Conservation (phyloP, 176 grass and related monocot genomes). For the Panicum miliaceum region DNA sequence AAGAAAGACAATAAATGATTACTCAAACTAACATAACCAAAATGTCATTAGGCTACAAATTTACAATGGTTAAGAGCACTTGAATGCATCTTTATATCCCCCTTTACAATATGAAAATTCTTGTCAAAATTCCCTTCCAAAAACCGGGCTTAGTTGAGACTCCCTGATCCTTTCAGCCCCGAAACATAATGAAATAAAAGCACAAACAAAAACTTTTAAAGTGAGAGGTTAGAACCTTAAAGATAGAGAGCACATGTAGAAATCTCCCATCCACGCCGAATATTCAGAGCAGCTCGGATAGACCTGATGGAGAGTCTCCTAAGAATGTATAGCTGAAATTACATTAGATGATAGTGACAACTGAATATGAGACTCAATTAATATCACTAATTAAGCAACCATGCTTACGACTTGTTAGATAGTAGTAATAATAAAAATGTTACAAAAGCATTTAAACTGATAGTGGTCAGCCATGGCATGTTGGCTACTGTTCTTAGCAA, state of each 20-base stretch:
- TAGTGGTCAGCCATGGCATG: no score
- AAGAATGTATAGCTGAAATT: constrained; percentile 89
- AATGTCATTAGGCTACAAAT: constrained; percentile 16
- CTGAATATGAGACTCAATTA: no score
- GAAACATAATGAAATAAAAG: constrained; percentile 14
- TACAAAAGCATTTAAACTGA: no score
- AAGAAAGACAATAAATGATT: constrained; percentile 41
- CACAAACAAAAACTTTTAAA: constrained; percentile 22
- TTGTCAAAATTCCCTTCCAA: constrained; percentile 7
- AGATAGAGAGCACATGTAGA: constrained; percentile 98
- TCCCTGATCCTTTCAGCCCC: constrained; percentile 4
- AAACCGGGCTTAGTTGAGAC: background rate
- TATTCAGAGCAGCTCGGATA: constrained; percentile 64
- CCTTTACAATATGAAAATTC: background rate
- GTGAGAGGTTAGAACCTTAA: no score
- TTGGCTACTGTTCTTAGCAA: no score
- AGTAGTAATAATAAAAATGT: no score
- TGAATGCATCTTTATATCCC: background rate
- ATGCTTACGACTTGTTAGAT: no score
- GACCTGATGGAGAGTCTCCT: constrained; percentile 79
- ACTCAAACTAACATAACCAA: constrained; percentile 1
- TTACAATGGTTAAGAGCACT: constrained; percentile 2
- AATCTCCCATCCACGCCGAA: constrained; percentile 66
- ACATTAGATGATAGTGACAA: no score
- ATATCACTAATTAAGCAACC: no score